Evolutionary conservation across 352 stramenopile species (phyloP).

Genomic region (Globisporangium takayamanum): DNA sequence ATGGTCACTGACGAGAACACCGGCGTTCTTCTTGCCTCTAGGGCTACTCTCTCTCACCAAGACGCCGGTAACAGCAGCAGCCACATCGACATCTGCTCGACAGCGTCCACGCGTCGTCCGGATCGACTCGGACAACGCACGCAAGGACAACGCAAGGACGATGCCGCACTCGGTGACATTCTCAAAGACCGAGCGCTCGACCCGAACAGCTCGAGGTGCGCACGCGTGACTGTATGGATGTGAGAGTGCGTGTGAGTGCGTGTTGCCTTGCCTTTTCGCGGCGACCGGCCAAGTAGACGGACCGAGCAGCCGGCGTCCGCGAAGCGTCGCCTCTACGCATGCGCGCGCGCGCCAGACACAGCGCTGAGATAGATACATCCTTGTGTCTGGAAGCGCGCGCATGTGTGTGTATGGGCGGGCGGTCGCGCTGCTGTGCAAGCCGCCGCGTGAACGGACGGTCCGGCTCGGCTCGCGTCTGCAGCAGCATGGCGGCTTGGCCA

Average conservation of each 20-base stretch:
- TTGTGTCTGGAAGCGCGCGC: no score
- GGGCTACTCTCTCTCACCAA: not conserved
- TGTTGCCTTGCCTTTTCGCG: not conserved
- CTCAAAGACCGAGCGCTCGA: constrained; percentile 7
- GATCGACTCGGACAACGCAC: not conserved
- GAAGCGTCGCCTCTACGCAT: constrained; percentile 19
- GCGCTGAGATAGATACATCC: no score
- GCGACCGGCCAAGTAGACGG: not conserved
- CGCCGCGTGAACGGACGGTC: not conserved
- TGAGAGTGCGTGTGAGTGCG: not conserved
- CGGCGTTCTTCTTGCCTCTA: not conserved
- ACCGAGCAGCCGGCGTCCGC: not conserved
- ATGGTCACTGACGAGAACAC: not conserved
- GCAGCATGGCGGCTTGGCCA: not conserved
- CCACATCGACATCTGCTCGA: not conserved
- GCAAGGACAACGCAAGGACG: not conserved
- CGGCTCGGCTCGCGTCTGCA: not conserved
- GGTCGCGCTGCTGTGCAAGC: no score
- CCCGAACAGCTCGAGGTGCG: constrained; percentile 11
- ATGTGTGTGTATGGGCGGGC: no score
- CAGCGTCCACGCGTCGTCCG: no score
- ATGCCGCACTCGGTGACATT: constrained; percentile 11
- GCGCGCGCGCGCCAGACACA: not conserved
- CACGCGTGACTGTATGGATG: not conserved
- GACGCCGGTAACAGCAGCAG: not conserved